Base-by-base conservation (phyloP, 192 early-diverging fungal species). In the Allomyces javanicus region DNA sequence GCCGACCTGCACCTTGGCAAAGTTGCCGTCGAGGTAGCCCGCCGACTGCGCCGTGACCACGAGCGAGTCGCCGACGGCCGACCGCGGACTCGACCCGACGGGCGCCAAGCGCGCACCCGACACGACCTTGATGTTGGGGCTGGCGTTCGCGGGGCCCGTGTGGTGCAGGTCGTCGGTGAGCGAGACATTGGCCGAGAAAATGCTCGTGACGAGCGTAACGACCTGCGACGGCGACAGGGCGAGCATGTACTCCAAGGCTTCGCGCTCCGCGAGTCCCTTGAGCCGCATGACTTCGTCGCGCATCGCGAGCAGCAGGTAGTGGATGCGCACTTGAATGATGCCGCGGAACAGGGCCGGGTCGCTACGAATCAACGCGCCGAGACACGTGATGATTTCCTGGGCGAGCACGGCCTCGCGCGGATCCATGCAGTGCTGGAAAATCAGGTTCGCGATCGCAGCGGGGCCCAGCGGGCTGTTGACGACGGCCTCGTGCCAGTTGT, bases 251-350 rank as follows among this genome's bases (percentile, higher is more conserved):
- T 91, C 89, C 43, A 90, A 73, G 9, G 89, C 90, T 64, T 86
- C 85, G 23, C 85, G 85, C 71, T 90, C 89, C 67, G 86, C 81
- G 67, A 84, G 88, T 19, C 79, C 75, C 62, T 83, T 80, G 68
- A 88, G 75, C 25, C 86, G 77, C 23, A 83, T 82, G 40, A 93
- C 86, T 73, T 93, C 90, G 67, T 93, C 90, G 40, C 90, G 77
- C 71, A 93, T 76, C 11, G 90, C 90, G 77, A 91, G 86, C 40
- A 93, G 84, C 62, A 93, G 79, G 67, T 83, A 86, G 71, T 91
- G 88, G 0, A 85, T 89, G 24, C 90, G 83, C 21, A 93, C 76
- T 43, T 87, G 74, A 74, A 90, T 79, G 67, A 93, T 90, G 64
- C 90, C 90, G 25, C 87, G 82, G 76, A 93, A 93, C 71, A 89